Conservation (phyloP, 441 rosid species). For the Theobroma grandiflorum region DNA sequence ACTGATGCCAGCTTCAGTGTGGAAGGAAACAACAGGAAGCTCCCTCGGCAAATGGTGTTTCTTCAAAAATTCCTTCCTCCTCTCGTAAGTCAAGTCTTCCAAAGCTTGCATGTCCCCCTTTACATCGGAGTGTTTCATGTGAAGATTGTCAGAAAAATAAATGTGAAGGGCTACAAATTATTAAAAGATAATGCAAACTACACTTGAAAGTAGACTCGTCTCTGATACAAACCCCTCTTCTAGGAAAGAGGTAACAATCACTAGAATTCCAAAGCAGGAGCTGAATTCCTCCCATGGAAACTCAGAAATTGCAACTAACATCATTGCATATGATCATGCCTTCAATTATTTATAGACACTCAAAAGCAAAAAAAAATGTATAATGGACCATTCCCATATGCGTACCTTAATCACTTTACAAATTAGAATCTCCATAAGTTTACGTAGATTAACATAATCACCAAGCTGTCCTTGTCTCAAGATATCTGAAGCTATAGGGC, state of each 20-base stretch:
- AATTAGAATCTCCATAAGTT: slow-evolving; percentile 86
- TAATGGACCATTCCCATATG: neutral
- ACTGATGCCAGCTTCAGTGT: slow-evolving; percentile 86
- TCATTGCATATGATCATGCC: slow-evolving; percentile 17
- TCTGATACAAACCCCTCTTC: slow-evolving; percentile 2
- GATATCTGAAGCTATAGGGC: slow-evolving; percentile 93
- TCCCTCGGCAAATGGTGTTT: slow-evolving; percentile 77
- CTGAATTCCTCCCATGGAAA: slow-evolving; percentile 2
- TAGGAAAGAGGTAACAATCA: neutral
- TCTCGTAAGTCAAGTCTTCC: slow-evolving; percentile 93
- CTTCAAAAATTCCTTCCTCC: slow-evolving; percentile 77
- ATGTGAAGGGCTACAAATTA: neutral
- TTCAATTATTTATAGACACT: slow-evolving; percentile 4
- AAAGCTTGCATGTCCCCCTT: slow-evolving; percentile 95
- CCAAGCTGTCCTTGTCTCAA: slow-evolving; percentile 96
- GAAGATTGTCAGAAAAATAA: slow-evolving; percentile 5
- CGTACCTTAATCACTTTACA: slow-evolving; percentile 93
- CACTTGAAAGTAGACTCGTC: neutral
- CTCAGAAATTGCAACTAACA: slow-evolving; percentile 7
- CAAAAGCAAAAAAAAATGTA: neutral
- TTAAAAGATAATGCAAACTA: slow-evolving; percentile 11
- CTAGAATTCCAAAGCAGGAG: neutral
- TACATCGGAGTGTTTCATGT: slow-evolving; percentile 24
- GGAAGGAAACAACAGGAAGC: slow-evolving; percentile 87
- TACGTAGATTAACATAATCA: slow-evolving; percentile 83